phyloP scores from a whole-genome alignment of 1,139 yeast species.

The Candida tropicalis region DNA sequence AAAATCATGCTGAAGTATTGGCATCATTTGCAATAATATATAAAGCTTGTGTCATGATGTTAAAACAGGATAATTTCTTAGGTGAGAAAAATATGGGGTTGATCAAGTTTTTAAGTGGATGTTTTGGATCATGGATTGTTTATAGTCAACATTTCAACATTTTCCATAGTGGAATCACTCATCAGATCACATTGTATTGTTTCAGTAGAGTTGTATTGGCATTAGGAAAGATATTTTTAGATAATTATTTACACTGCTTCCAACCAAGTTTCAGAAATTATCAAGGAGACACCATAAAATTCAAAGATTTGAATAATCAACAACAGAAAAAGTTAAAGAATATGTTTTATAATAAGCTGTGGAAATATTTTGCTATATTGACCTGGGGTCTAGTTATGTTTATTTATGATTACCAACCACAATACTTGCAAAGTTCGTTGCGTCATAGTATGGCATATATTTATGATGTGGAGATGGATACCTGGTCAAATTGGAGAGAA shows the following conservation, averaged over 20 bases:
- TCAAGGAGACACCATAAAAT: constrained; percentile 26
- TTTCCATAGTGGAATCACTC: constrained; percentile 53
- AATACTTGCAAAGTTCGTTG: constrained; percentile 65
- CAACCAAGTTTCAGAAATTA: constrained; percentile 36
- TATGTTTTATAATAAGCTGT: constrained; percentile 46
- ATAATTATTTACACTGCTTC: constrained; percentile 36
- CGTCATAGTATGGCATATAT: constrained; percentile 73
- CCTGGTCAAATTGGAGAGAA: constrained; percentile 46
- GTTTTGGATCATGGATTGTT: constrained; percentile 64
- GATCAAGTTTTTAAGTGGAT: constrained; percentile 62
- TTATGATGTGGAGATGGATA: constrained; percentile 56
- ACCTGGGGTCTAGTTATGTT: constrained; percentile 81
- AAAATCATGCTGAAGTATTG: constrained; percentile 66
- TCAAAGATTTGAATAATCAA: constrained; percentile 30
- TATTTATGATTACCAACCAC: constrained; percentile 65
- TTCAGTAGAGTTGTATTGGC: constrained; percentile 62
- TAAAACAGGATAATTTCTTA: constrained; percentile 36
- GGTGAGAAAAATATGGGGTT: constrained; percentile 34
- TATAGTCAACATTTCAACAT: constrained; percentile 59
- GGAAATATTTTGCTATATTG: constrained; percentile 69
- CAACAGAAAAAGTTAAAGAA: constrained; percentile 39
- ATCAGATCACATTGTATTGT: constrained; percentile 64
- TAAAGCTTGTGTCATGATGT: constrained; percentile 40
- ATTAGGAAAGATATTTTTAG: constrained; percentile 48
- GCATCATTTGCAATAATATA: constrained; percentile 70